Conservation (phyloP, 371 early-diverging fungal species). For the Parasitella parasitica region DNA sequence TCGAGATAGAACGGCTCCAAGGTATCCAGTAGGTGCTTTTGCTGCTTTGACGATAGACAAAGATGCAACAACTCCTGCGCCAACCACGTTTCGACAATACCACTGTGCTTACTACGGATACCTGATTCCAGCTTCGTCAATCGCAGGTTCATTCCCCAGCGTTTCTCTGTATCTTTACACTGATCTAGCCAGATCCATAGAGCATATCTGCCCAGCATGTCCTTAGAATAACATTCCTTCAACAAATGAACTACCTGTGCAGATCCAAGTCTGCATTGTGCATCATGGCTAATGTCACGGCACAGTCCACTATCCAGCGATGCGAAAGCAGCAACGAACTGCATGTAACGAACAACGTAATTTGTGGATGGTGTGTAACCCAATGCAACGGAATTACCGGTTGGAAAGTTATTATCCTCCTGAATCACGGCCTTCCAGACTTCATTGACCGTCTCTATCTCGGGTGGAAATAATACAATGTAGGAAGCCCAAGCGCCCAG, state of each 20-base stretch:
- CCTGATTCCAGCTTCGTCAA: slow-evolving; percentile 16
- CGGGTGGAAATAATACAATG: slow-evolving; percentile 36
- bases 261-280: not conserved
- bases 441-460: slow-evolving; percentile 6
- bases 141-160: not conserved
- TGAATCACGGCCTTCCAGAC: slow-evolving; percentile 25
- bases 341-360: slow-evolving; percentile 22
- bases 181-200: slow-evolving; percentile 32
- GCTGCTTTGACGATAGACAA: slow-evolving; percentile 21
- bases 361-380: slow-evolving; percentile 16
- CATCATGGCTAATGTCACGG: not conserved
- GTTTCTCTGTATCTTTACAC: not conserved
- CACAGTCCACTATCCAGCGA: not conserved
- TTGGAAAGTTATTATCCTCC: slow-evolving; percentile 6
- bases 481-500: slow-evolving; percentile 51
- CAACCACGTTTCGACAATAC: slow-evolving; percentile 38
- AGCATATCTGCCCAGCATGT: slow-evolving; percentile 27
- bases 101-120: slow-evolving; percentile 9
- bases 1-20: slow-evolving; percentile 26
- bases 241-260: slow-evolving; percentile 10
- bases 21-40: not conserved
- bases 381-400: slow-evolving; percentile 17
- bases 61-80: slow-evolving; percentile 34
- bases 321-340: slow-evolving; percentile 24
- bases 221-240: slow-evolving; percentile 15